Evolutionary conservation across 768 basidiomycete species (phyloP).

Genomic region (Clitopilus passeckerianus): DNA sequence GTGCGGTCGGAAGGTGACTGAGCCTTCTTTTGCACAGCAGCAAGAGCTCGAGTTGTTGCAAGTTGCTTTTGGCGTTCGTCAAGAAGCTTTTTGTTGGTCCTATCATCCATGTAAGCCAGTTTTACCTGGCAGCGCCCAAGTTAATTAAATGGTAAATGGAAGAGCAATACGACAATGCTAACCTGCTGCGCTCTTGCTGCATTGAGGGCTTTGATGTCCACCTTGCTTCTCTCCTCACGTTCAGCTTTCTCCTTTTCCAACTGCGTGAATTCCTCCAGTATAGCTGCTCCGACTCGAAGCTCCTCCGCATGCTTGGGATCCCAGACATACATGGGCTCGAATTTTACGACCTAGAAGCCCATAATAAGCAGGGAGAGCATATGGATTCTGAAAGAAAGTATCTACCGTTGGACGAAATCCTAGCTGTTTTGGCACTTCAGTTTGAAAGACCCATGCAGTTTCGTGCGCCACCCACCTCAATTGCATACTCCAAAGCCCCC

Average conservation of each 20-base stretch:
- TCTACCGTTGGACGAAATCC: conserved; percentile 69
- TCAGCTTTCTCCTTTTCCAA: conserved; percentile 47
- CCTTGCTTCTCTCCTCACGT: conserved; percentile 40
- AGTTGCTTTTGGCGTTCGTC: conserved; percentile 58
- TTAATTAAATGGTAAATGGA: not conserved
- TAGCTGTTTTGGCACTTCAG: conserved; percentile 38
- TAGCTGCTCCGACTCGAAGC: conserved; percentile 56
- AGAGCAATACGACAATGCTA: not conserved
- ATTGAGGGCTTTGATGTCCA: conserved; percentile 54
- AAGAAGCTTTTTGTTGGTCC: conserved; percentile 46
- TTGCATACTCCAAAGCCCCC: conserved; percentile 76
- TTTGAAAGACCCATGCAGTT: not conserved
- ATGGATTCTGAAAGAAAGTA: not conserved
- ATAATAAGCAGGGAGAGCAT: conserved; percentile 2
- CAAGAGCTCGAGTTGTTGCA: conserved; percentile 20
- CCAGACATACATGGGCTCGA: conserved; percentile 73
- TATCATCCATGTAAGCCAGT: conserved; percentile 75
- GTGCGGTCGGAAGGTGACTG: not conserved
- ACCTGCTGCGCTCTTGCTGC: conserved; percentile 56
- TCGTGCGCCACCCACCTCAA: conserved; percentile 50
- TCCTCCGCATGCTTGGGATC: conserved; percentile 46
- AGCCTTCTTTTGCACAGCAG: conserved; percentile 9
- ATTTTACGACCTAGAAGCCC: conserved; percentile 50
- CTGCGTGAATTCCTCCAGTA: conserved; percentile 59
- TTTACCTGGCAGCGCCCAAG: conserved; percentile 49